Evolutionary conservation across 179 eudicot genomes (phyloP).

Genomic region (Heliamphora pulchella): DNA sequence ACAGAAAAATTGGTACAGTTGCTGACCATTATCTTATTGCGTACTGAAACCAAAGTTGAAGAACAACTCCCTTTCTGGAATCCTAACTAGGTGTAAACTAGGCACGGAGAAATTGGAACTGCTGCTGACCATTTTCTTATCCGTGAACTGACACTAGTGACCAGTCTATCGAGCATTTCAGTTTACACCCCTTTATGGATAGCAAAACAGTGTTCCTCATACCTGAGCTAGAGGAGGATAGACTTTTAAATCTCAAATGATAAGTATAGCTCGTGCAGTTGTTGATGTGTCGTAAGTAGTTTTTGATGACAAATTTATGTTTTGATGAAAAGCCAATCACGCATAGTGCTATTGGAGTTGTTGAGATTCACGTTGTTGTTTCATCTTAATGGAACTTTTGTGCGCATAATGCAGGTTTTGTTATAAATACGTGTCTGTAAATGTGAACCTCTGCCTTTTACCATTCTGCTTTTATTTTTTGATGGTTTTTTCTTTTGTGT

Average conservation of each 20-base stretch:
- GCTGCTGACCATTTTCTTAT: neutral
- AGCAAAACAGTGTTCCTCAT: neutral
- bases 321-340: neutral
- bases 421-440: neutral
- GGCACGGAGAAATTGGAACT: neutral
- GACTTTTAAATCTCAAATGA: neutral
- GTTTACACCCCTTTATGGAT: neutral
- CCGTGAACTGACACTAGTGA: neutral
- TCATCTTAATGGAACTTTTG: neutral
- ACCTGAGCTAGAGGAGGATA: neutral
- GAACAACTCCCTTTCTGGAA: too few species aligned
- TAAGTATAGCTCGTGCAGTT: neutral
- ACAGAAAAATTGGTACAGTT: too few species aligned
- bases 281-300: neutral
- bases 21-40: too few species aligned
- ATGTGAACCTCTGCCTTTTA: neutral
- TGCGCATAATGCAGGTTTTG: neutral
- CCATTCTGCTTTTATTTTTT: conserved; percentile 8
- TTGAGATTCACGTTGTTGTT: neutral
- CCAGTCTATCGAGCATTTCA: neutral
- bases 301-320: neutral
- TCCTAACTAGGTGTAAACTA: neutral
- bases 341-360: neutral
- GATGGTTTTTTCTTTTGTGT: neutral
- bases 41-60: too few species aligned